Base-by-base conservation (phyloP, 352 stramenopile genomes). In the Globisporangium viniferum region DNA sequence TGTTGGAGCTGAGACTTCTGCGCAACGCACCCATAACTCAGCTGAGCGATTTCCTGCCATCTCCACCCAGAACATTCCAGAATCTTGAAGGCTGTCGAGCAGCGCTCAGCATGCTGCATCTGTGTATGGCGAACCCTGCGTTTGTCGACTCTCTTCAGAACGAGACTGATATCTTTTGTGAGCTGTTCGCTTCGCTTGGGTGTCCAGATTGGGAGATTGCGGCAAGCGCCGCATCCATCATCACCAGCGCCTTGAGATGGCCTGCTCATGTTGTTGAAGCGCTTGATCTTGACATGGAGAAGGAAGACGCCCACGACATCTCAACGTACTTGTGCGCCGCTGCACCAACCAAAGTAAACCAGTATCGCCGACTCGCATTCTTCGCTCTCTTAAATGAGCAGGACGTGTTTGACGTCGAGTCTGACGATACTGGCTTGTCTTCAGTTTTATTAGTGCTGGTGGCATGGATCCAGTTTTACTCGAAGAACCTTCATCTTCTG, bases 401-500 rank as follows among this genome's bases (percentile, higher is more conserved):
- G 14, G 31, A 27, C 8, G 54, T 66, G 53, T 71, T 71, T 29
- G 58, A 61, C 5, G 20, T 60, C 0, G 35, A 36, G 22, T 29
- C 46, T 3, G 51, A 55, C 1, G 35, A 61, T 0, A 70, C 51
- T 39, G 35, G 59, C 8, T 70, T 77, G 3, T 68, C 74, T 2
- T 56, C 69, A 10, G 62, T 62, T n/a, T 81, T 77, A 35, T 27
- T 77, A 12, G 44, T 81, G 15, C 66, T 79, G 18, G 20, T 64
- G 2, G 49, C 59, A 9, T 81, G 74, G 74, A 14, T 77, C 15
- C 72, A 64, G 6, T 81, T 73, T 59, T 81, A 77, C 44, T 73
- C 73, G 2, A 59, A 65, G 14, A 75, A 79, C 36, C 66, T 77
- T 20, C 41, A 66, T 6, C 57, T 66, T 7, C 48, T 70, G 14